phyloP scores from a whole-genome alignment of 768 basidiomycete species.

The Russula dissimulans region DNA sequence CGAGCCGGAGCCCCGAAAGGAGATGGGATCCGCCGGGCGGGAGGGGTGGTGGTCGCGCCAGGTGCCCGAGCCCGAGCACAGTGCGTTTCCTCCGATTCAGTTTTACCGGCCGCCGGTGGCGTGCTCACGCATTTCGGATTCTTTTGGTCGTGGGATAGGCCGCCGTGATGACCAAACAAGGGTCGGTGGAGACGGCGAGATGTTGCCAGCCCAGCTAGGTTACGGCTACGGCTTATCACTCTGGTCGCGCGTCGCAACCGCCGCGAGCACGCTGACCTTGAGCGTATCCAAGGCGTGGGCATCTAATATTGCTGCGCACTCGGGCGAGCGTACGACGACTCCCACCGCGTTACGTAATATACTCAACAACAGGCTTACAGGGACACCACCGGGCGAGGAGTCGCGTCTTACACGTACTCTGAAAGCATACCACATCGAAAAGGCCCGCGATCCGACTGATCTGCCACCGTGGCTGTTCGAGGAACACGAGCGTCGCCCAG shows the following conservation, averaged over 20 bases:
- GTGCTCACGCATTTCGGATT: conserved; percentile 5
- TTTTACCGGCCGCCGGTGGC: neutral
- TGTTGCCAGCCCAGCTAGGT: conserved; percentile 19
- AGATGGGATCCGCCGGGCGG: neutral
- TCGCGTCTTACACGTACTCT: conserved; percentile 53
- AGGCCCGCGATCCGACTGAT: conserved; percentile 46
- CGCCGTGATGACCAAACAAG: neutral
- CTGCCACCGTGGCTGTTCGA: conserved; percentile 61
- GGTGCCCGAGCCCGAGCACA: neutral
- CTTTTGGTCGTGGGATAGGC: too few species aligned
- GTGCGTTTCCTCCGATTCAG: neutral
- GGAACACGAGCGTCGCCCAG: conserved; percentile 40
- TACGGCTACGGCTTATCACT: conserved; percentile 40
- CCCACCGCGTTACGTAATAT: neutral
- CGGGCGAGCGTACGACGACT: conserved; percentile 18
- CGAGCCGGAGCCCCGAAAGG: conserved; percentile 14
- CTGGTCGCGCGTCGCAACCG: conserved; percentile 50
- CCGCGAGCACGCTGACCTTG: conserved; percentile 44
- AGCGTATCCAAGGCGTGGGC: conserved; percentile 53
- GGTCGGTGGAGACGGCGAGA: neutral
- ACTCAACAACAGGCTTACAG: conserved; percentile 23
- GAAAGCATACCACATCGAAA: conserved; percentile 58
- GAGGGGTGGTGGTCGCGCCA: conserved; percentile 1
- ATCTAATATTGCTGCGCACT: conserved; percentile 1
- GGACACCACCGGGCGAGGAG: conserved; percentile 46